phyloP scores from a whole-genome alignment of 2,329 filamentous ascomycete genomes.

The Trichoderma brevicompactum region DNA sequence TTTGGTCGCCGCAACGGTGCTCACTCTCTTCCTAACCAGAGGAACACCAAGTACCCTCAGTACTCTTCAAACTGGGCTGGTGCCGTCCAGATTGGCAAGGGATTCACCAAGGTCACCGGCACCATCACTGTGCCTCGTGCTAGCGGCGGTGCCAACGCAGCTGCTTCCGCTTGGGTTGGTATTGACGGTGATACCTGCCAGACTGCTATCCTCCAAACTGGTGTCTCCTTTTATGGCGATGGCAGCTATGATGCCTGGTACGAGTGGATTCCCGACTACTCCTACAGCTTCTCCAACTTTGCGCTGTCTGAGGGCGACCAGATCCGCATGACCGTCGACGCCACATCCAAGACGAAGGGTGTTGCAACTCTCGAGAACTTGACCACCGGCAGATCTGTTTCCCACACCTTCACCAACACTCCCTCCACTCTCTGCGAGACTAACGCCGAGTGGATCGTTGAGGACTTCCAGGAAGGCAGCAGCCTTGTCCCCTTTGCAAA shows the following conservation, averaged over 20 bases:
- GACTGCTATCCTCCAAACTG: slow-evolving; percentile 48
- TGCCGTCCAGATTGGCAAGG: slow-evolving; percentile 36
- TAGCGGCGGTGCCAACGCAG: slow-evolving; percentile 30
- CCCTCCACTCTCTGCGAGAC: slow-evolving; percentile 53
- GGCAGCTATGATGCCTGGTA: slow-evolving; percentile 47
- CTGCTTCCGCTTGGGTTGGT: slow-evolving; percentile 50
- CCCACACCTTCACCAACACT: slow-evolving; percentile 54
- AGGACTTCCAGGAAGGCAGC: slow-evolving; percentile 44
- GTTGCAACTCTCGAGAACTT: slow-evolving; percentile 50
- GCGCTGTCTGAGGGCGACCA: slow-evolving; percentile 39
- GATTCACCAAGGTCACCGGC: slow-evolving; percentile 38
- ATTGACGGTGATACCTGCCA: slow-evolving; percentile 53
- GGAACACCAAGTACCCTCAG: slow-evolving; percentile 31
- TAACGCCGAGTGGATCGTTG: slow-evolving; percentile 68
- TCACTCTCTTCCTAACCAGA: slow-evolving; percentile 32
- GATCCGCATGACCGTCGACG: slow-evolving; percentile 40
- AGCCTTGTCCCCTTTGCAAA: slow-evolving; percentile 38
- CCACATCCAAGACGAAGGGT: slow-evolving; percentile 35
- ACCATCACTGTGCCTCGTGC: slow-evolving; percentile 39
- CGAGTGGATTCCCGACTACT: slow-evolving; percentile 52
- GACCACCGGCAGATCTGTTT: slow-evolving; percentile 55
- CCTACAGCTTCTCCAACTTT: slow-evolving; percentile 46
- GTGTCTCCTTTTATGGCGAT: slow-evolving; percentile 45
- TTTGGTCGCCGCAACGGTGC: slow-evolving; percentile 14
- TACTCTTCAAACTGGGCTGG: slow-evolving; percentile 41